Evolutionary conservation across 257 asterid genomes (phyloP), one percentile per base, ranked within the genome.

Genomic region (Forsythia suspensa): DNA sequence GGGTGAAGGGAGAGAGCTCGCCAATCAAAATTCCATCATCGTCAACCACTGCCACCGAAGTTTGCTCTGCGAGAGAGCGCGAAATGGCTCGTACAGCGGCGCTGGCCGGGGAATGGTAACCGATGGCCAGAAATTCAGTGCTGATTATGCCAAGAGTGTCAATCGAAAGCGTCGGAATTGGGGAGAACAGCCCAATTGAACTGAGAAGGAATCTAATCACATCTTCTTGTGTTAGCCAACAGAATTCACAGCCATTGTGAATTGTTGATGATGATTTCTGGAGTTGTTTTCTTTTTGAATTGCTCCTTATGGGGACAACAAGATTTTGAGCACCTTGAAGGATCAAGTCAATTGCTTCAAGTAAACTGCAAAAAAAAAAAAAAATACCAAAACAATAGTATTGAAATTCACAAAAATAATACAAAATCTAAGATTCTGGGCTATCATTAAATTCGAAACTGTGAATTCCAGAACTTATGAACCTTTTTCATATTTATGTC

Each of bases 141-240:
- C 63, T 79, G 78, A 93, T 88, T 39, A 90, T 68, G 52, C 88
- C 94, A 24, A 93, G 98, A 75, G 84, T 59, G 6, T 88, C 91
- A 69, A 93, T 80, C 12, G 98, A 85, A 41, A 84, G 81, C 13
- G 95, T 79, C 8, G 94, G 86, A 8, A 90, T 80, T 0, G 94
- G 92, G 11, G 96, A 90, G 86, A 93, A 90, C 0, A 88, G 80
- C 51, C 94, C 93, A 34, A 93, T 89, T 7, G 97, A 90, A 83
- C 90, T 83, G 41, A 91, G 88, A 55, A 93, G 90, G 73, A 91
- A 93, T 57, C 94, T 63, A 73, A 93, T 78, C 69, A 93, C 86
- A 29, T 93, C 98, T 82, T 93, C 98, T 73, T 88, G 96, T 5
- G 97, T 90, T 73, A 93, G 57, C 97, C 97, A 93, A 72, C 98